These are phyloP conservation scores for Aegilops longissima DNA, from an alignment of 176 grass and related monocot genomes.

Conservation along the genomic window DNA sequence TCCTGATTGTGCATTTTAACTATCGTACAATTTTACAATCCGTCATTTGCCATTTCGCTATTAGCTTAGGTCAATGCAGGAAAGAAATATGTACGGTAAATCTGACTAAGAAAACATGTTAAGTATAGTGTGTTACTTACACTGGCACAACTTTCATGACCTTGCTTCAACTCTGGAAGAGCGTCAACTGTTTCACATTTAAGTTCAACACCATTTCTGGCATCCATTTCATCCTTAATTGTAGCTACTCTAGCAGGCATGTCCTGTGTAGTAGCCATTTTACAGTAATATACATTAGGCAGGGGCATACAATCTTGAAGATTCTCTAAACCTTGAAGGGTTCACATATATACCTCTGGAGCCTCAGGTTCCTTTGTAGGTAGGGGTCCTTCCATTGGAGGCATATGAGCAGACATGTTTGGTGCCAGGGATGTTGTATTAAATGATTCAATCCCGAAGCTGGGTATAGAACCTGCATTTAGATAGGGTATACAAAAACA, in stretches of 20 bases:
- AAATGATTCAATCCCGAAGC: constrained; percentile 46
- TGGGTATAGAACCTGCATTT: constrained; percentile 39
- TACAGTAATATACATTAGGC: constrained; percentile 22
- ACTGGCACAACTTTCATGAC: constrained; percentile 30
- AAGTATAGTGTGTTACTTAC: constrained; percentile 32
- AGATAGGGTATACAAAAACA: neutral
- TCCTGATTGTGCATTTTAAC: neutral
- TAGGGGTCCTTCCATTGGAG: constrained; percentile 37
- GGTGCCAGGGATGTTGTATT: constrained; percentile 36
- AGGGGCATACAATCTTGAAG: constrained; percentile 18
- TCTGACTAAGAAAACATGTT: neutral
- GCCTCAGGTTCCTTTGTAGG: constrained; percentile 33
- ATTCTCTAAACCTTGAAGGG: constrained; percentile 10
- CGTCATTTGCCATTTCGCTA: constrained; percentile 9
- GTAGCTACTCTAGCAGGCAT: constrained; percentile 34
- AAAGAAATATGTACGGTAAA: neutral
- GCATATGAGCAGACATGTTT: constrained; percentile 46
- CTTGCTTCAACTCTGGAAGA: constrained; percentile 39
- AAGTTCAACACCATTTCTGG: constrained; percentile 21
- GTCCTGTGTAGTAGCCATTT: constrained; percentile 37
- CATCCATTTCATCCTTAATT: constrained; percentile 40
- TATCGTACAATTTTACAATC: neutral
- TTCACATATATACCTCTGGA: constrained; percentile 42
- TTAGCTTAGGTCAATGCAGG: neutral
- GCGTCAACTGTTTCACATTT: constrained; percentile 23